Base-by-base conservation (phyloP, 2,329 filamentous ascomycete species). In the Rutstroemia sp. region DNA sequence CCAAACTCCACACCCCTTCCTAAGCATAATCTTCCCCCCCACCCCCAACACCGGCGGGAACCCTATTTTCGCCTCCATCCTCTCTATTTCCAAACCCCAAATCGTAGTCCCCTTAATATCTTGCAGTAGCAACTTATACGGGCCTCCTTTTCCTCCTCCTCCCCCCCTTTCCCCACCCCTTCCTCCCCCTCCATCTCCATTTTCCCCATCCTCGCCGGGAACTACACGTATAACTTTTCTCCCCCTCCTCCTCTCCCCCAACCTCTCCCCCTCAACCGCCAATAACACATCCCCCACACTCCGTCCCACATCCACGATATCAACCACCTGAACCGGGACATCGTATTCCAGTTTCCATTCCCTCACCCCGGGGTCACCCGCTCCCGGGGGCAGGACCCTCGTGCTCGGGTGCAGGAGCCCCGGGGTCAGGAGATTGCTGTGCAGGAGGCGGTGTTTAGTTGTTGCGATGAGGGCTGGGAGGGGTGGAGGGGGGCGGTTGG, bases 261-360 rank as follows among this genome's bases (percentile, higher is more conserved):
- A 78, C 65, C 87, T 83, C 46, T 84, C 76, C 45, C 84, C 80
- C 70, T 92, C 88, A 6, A 94, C 82, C 36, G 85, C 83, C 70
- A 96, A 90, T 34, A 96, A 80, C 70, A 96, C 90, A 61, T 89
- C 86, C 89, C 92, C 95, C 51, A 87, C 80, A 64, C 87, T 90
- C 52, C 81, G 78, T 2, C 85, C 80, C 19, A 97, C 79, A 67
- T 97, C 92, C 67, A 95, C 87, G 7, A 97, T 77, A 64, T 95
- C 91, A 1, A 96, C 74, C 0, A 97, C 81, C 70, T 97, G 94
- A 1, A 94, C 86, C 3, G 86, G 76, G 0, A 92, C 76, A 34
- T 89, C 81, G 1, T 77, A 77, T 0, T 73, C 59, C 0, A 97
- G 73, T 0, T 72, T 73, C 4, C 74, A 71, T 57, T 89, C 82